Evolutionary conservation across 2,329 filamentous ascomycete species (phyloP).

Genomic region (Zelopaecilomyces penicillatus): DNA sequence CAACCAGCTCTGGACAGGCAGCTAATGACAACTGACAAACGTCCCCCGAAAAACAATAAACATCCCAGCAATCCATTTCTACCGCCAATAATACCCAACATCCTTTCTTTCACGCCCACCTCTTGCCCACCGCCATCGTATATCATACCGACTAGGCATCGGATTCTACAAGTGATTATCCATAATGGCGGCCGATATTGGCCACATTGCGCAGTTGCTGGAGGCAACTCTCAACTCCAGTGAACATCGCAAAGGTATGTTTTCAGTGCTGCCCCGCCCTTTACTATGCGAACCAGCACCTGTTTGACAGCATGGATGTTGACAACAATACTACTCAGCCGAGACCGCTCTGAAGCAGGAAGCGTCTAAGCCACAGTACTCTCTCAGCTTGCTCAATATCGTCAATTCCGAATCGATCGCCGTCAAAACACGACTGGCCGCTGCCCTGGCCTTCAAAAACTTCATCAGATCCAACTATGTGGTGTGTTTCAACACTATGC

Average conservation of each 20-base stretch:
- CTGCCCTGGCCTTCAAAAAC: constrained; percentile 96
- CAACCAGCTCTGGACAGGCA: no score
- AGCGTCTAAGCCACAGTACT: constrained; percentile 79
- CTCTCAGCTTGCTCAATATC: constrained; percentile 80
- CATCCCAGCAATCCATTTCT: constrained; percentile 4
- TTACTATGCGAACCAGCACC: constrained; percentile 14
- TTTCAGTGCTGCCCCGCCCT: constrained; percentile 8
- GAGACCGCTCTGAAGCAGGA: constrained; percentile 71
- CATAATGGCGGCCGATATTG: constrained; percentile 50
- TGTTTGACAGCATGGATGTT: constrained; percentile 23
- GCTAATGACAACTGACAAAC: no score
- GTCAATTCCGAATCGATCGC: constrained; percentile 68
- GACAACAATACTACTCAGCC: constrained; percentile 48
- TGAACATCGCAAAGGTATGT: constrained; percentile 80
- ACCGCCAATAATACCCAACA: constrained; percentile 13
- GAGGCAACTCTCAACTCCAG: constrained; percentile 82
- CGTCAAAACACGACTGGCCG: constrained; percentile 72
- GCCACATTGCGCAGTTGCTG: constrained; percentile 69
- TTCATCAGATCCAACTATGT: constrained; percentile 93
- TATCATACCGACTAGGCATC: constrained; percentile 1
- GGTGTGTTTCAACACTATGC: constrained; percentile 35
- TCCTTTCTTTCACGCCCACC: constrained; percentile 3
- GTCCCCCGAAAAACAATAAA: no score
- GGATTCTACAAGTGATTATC: constrained; percentile 5
- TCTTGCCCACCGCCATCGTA: not conserved